phyloP scores from a whole-genome alignment of 2,329 filamentous ascomycete species.

The Rhinocladiella similis region DNA sequence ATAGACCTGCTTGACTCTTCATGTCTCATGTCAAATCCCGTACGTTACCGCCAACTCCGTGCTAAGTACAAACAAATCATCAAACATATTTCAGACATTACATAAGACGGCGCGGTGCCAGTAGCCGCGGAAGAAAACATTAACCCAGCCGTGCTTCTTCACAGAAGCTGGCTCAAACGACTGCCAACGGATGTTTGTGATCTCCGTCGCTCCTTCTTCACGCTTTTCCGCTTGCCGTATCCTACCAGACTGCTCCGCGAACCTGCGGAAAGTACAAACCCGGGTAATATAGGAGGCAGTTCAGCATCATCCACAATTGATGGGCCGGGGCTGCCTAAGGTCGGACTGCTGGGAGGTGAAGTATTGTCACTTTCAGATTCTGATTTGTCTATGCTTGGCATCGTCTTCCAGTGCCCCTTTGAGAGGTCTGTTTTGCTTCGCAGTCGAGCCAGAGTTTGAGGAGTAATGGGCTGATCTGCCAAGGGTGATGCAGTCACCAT shows the following conservation, averaged over 20 bases:
- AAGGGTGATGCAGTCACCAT: constrained; percentile 57
- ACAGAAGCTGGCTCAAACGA: constrained; percentile 19
- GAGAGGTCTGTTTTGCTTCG: constrained; percentile 17
- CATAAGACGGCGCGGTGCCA: constrained; percentile 14
- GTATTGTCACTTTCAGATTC: constrained; percentile 21
- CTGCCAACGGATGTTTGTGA: constrained; percentile 13
- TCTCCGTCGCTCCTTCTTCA: constrained; percentile 18
- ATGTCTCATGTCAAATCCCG: background rate
- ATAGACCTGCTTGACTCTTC: background rate
- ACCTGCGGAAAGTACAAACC: constrained; percentile 44
- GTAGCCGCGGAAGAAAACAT: constrained; percentile 20
- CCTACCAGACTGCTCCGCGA: constrained; percentile 38
- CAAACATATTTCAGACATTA: constrained; percentile 5
- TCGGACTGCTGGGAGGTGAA: constrained; percentile 18
- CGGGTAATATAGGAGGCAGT: constrained; percentile 35
- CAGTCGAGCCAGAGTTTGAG: constrained; percentile 39
- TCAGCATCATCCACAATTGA: constrained; percentile 29
- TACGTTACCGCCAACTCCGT: constrained; percentile 21
- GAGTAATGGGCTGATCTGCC: constrained; percentile 53
- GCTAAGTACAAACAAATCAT: constrained; percentile 7
- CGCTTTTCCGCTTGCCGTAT: constrained; percentile 30
- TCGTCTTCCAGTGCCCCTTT: constrained; percentile 27
- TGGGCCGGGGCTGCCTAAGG: constrained; percentile 25
- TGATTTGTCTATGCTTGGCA: constrained; percentile 29
- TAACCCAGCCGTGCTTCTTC: background rate